Evolutionary conservation across 1,139 yeast genomes (phyloP).

Genomic region (Suhomyces bribrorum): DNA sequence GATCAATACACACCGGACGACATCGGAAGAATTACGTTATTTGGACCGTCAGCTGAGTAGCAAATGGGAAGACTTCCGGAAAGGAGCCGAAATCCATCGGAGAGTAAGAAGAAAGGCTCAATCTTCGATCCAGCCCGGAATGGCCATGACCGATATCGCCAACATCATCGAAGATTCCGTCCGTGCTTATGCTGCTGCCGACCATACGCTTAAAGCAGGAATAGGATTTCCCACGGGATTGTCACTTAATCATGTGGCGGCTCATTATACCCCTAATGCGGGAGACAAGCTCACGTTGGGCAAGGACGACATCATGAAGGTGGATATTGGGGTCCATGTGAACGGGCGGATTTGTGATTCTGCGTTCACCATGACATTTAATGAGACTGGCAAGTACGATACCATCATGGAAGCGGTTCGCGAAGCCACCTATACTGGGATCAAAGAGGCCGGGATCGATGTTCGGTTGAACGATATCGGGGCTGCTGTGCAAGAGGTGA

Average conservation of each 20-base stretch:
- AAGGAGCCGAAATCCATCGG: conserved; percentile 95
- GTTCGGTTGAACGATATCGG: conserved; percentile 95
- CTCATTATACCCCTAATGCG: conserved; percentile 96
- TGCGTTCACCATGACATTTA: conserved; percentile 91
- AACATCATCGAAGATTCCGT: conserved; percentile 85
- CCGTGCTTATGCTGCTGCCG: conserved; percentile 68
- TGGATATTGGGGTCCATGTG: conserved; percentile 95
- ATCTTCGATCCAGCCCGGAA: conserved; percentile 80
- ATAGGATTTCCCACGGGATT: conserved; percentile 98
- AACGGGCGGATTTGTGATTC: conserved; percentile 95
- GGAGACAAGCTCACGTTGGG: conserved; percentile 82
- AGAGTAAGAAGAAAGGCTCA: conserved; percentile 83
- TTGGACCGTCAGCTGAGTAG: conserved; percentile 66
- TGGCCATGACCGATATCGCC: conserved; percentile 88
- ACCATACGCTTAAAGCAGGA: conserved; percentile 72
- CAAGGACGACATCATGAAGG: conserved; percentile 93
- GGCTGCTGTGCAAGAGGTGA: conserved; percentile 91
- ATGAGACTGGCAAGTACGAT: conserved; percentile 70
- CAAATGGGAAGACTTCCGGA: conserved; percentile 85
- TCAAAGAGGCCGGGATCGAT: conserved; percentile 91
- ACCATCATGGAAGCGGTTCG: conserved; percentile 77
- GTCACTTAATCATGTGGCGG: conserved; percentile 91
- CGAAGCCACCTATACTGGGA: conserved; percentile 93
- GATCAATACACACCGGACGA: conserved; percentile 71
- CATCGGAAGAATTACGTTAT: conserved; percentile 84